Evolutionary conservation across 768 basidiomycete species (phyloP).

Genomic region (Polyporus arcularius): DNA sequence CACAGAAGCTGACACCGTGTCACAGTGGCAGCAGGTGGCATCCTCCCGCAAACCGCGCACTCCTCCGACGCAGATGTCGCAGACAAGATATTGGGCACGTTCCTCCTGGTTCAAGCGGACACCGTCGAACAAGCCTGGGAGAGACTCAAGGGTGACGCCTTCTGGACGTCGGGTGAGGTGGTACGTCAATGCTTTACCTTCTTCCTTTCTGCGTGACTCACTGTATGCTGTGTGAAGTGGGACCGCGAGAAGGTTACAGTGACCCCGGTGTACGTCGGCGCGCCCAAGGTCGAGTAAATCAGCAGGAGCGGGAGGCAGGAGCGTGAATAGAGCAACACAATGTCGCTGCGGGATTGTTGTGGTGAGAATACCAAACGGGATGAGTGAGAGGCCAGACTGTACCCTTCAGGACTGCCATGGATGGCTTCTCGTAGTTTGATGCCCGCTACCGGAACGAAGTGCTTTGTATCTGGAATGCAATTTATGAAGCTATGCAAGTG

Average conservation of each 20-base stretch:
- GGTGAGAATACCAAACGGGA: too few species aligned
- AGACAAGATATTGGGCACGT: constrained; percentile 2
- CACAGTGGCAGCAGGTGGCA: not conserved
- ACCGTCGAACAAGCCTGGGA: constrained; percentile 3
- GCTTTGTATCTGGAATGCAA: too few species aligned
- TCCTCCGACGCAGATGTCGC: constrained; percentile 4
- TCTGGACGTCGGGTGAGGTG: constrained; percentile 11
- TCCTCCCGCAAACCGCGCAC: not conserved
- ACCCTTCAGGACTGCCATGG: too few species aligned
- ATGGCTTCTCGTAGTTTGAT: too few species aligned
- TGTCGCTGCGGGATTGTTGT: too few species aligned
- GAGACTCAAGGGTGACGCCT: constrained; percentile 4
- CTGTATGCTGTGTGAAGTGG: not conserved
- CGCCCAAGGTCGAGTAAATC: constrained; percentile 23
- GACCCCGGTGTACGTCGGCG: not conserved
- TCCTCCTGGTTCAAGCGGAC: constrained; percentile 3
- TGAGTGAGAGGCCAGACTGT: too few species aligned
- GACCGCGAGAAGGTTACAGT: constrained; percentile 7
- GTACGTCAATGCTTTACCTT: not conserved
- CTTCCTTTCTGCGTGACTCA: not conserved
- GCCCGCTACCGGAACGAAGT: too few species aligned
- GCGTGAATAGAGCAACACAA: too few species aligned
- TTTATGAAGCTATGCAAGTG: too few species aligned
- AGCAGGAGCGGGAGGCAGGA: too few species aligned
- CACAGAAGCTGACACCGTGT: not conserved